Base-by-base conservation (phyloP, 2,329 filamentous ascomycete species). In the Cytospora mali region DNA sequence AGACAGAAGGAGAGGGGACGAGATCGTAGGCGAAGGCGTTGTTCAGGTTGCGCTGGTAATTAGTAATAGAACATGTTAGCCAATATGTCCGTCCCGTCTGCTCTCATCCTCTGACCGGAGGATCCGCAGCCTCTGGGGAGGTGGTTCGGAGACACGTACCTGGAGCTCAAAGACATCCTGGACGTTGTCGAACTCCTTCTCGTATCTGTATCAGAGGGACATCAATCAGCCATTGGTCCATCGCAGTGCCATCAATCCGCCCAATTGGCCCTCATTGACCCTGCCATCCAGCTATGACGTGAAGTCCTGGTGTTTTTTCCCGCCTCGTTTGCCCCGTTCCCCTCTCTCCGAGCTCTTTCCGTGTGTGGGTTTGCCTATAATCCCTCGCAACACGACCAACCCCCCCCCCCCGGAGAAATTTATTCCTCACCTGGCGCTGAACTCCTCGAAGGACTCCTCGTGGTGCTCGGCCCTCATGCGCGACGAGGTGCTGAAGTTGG, bases 21-120 rank as follows among this genome's bases (percentile, higher is more conserved):
- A 99, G 90, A 88, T 99, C 95, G 89, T 99, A 99, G 76, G 95
- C 95, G 82, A 99, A 99, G 77, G 93, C 94, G 84, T 99, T 99
- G 89, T 99, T 99, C 75, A 97, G 85, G 84, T 97, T 97, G 80
- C 93, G 91, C 63, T 62, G 42, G 42, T 21, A n/a, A 54, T 48
- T 39, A 29, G 7, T 33, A 52, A 57, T 49, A 23, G 35, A 33
- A 18, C 54, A 50, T 55, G 66, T 69, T 64, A 69, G 67, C 35
- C 60, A 7, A 31, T 6, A 50, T 57, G 57, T 18, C 39, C 39
- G 53, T 28, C 42, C 28, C 62, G 51, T 64, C 64, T 64, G n/a
- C 39, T 42, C 4, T 10, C 23, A 25, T 14, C 13, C 23, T 6
- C 42, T 21, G 21, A 21, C 42, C 42, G 42, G 42, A 23, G 13